Percentiles rank a stretch among this genome's conserved stretches.
Evolutionary conservation across 1,284 basidiomycete species (phyloP).

Genomic region (Leccinum subspadiceum): DNA sequence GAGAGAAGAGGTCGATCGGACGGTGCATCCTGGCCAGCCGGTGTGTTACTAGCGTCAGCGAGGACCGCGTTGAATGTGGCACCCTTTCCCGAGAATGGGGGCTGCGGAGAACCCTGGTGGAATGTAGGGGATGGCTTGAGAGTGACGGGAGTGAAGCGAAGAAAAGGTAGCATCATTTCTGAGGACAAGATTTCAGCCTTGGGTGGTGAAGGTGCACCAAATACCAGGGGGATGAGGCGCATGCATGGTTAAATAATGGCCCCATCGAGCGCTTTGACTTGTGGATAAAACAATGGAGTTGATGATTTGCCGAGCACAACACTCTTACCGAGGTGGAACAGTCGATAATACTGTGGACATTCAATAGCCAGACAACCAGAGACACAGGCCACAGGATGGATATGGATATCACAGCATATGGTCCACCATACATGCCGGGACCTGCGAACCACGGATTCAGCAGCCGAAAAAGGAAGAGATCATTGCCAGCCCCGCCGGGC

Average conservation of each 20-base stretch:
- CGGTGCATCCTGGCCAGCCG: neutral
- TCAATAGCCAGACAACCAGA: neutral
- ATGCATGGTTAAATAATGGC: conserved; percentile 18
- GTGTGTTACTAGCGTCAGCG: conserved; percentile 3
- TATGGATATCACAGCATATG: neutral
- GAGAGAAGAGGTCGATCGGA: neutral
- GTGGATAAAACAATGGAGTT: conserved; percentile 21
- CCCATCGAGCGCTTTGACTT: neutral
- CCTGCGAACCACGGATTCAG: neutral
- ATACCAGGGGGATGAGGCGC: neutral
- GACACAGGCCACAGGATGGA: neutral
- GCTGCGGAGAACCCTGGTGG: conserved; percentile 1
- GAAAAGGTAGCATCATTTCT: conserved; percentile 17
- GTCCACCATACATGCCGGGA: neutral
- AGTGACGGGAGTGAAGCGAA: conserved; percentile 6
- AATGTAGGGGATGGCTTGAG: conserved; percentile 8
- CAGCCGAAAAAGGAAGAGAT: neutral
- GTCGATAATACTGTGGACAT: conserved; percentile 2
- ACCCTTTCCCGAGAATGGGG: conserved; percentile 5
- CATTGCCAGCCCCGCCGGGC: no score
- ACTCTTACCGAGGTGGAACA: conserved; percentile 13
- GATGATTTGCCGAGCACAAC: neutral
- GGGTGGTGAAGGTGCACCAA: neutral
- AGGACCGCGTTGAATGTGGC: conserved; percentile 7
- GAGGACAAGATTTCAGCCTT: neutral